phyloP scores from a whole-genome alignment of 257 asterid species.

The Solanum pinnatisectum region DNA sequence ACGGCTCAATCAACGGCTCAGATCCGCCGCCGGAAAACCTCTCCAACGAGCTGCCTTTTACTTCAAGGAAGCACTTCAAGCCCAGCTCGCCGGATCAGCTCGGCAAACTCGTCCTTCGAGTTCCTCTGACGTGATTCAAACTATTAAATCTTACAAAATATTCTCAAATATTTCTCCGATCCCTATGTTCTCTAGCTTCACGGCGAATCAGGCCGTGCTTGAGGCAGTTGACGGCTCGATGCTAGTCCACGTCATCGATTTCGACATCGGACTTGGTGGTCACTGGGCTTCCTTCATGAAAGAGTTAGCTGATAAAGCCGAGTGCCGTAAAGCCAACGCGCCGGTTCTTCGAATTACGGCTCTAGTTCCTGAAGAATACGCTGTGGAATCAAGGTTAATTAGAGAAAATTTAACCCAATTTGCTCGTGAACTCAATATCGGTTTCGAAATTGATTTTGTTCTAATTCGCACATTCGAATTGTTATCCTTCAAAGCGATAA shows the following conservation, averaged over 20 bases:
- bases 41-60: slow-evolving; percentile 84
- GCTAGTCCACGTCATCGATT: slow-evolving; percentile 70
- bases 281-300: slow-evolving; percentile 91
- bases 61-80: slow-evolving; percentile 89
- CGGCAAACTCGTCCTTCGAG: slow-evolving; percentile 28
- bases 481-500: slow-evolving; percentile 55
- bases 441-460: slow-evolving; percentile 66
- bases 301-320: slow-evolving; percentile 65
- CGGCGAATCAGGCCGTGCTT: slow-evolving; percentile 83
- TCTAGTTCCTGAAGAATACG: slow-evolving; percentile 65
- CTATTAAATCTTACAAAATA: slow-evolving; percentile 60
- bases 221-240: slow-evolving; percentile 59
- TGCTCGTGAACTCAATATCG: slow-evolving; percentile 60
- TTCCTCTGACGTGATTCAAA: slow-evolving; percentile 52
- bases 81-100: slow-evolving; percentile 62
- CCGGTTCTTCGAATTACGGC: slow-evolving; percentile 68
- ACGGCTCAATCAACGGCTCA: slow-evolving; percentile 72
- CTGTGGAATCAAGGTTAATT: slow-evolving; percentile 48
- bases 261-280: slow-evolving; percentile 59
- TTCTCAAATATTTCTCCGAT: slow-evolving; percentile 67
- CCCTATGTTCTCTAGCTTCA: slow-evolving; percentile 81
- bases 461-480: slow-evolving; percentile 47
- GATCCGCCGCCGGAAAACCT: slow-evolving; percentile 56
- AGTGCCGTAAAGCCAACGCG: slow-evolving; percentile 21
- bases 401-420: slow-evolving; percentile 54